These are phyloP conservation scores for Diutina pseudorugosa DNA, from an alignment of 1,139 yeast genomes.

Conservation along the genomic window DNA sequence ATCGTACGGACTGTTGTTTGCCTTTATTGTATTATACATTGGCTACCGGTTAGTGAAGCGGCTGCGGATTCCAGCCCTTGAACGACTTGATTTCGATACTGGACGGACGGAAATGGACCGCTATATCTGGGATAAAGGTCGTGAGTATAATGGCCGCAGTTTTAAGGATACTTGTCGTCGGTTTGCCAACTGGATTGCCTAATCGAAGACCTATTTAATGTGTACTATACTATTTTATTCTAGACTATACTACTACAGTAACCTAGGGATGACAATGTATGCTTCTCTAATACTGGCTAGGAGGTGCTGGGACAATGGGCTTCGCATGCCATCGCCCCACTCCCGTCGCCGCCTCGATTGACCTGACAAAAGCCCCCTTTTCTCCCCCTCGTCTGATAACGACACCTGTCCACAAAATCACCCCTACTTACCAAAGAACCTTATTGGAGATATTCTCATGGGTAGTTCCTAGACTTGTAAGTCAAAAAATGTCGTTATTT, in stretches of 20 bases:
- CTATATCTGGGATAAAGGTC: conserved; percentile 58
- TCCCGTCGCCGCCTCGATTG: neutral
- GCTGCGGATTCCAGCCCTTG: conserved; percentile 47
- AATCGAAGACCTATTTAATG: neutral
- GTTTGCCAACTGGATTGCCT: conserved; percentile 26
- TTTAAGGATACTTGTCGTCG: conserved; percentile 25
- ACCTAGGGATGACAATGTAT: too few relatives aligned
- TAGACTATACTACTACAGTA: too few relatives aligned
- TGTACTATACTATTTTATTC: neutral
- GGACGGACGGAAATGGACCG: conserved; percentile 69
- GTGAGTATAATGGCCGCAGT: conserved; percentile 26
- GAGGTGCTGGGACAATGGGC: neutral
- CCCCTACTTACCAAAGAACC: too few relatives aligned
- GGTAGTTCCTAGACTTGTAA: too few relatives aligned
- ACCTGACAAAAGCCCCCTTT: neutral
- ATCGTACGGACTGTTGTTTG: conserved; percentile 51
- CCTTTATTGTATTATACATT: conserved; percentile 41
- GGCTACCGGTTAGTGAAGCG: conserved; percentile 45
- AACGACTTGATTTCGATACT: conserved; percentile 61
- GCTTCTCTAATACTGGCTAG: too few relatives aligned
- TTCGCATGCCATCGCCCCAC: neutral
- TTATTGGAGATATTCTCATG: too few relatives aligned
- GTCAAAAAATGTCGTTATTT: too few relatives aligned
- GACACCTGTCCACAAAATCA: too few relatives aligned
- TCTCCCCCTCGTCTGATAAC: too few relatives aligned